Conservation (phyloP, 345 rosid genomes). For the Eucalyptus curtisii region DNA sequence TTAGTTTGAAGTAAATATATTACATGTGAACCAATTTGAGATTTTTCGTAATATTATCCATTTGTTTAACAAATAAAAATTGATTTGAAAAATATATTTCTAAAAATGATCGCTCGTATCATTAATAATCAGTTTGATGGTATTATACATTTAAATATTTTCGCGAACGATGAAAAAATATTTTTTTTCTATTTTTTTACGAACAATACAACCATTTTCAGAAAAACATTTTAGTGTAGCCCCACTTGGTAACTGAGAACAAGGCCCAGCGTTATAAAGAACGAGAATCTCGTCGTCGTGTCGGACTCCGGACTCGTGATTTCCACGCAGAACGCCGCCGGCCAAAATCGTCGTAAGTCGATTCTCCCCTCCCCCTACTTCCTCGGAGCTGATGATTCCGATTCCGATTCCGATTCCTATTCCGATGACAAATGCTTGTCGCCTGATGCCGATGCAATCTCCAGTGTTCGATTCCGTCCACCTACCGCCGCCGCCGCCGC, state of each 20-base stretch:
- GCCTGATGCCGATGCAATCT: not conserved
- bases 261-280: not conserved
- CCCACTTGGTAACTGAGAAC: too few species aligned
- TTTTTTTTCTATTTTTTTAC: too few species aligned
- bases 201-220: too few species aligned
- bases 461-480: not conserved
- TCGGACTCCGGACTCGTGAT: slow-evolving; percentile 27
- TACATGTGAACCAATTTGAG: too few species aligned
- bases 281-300: slow-evolving; percentile 15
- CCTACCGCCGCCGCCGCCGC: not conserved
- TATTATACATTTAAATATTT: too few species aligned
- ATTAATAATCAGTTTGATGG: too few species aligned
- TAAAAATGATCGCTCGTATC: accelerated
- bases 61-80: too few species aligned
- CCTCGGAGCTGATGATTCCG: not conserved
- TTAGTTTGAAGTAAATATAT: too few species aligned
- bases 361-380: not conserved
- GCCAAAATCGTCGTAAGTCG: slow-evolving; percentile 6
- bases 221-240: too few species aligned
- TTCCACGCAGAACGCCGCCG: not conserved
- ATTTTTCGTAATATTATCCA: accelerated
- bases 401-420: not conserved
- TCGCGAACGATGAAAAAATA: too few species aligned
- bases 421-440: not conserved
- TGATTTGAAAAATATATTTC: too few species aligned